Percentiles rank a stretch among this genome's conserved stretches.
Evolutionary conservation across 192 early-diverging fungal species (phyloP).

Genomic region (Coemansia sp.): DNA sequence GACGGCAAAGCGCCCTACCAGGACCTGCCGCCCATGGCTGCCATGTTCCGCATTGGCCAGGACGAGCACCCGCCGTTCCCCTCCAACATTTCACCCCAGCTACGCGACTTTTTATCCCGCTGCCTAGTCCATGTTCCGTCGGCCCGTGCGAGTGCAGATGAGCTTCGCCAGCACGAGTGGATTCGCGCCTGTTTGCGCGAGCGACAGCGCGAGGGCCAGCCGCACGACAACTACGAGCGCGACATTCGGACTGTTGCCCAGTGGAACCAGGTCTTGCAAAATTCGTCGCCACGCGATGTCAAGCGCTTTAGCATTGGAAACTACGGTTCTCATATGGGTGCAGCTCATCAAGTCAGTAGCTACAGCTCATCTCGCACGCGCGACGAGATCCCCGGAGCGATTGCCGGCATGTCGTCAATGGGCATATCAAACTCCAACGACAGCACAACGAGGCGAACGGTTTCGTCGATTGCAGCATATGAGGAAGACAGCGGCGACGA

Average conservation of each 20-base stretch:
- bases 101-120: constrained; percentile 70
- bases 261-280: constrained; percentile 49
- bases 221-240: constrained; percentile 35
- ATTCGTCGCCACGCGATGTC: constrained; percentile 50
- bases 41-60: constrained; percentile 66
- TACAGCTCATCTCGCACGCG: constrained; percentile 35
- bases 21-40: constrained; percentile 64
- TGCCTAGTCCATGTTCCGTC: constrained; percentile 79
- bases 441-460: constrained; percentile 38
- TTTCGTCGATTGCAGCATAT: constrained; percentile 49
- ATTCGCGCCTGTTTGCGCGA: constrained; percentile 36
- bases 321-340: constrained; percentile 2
- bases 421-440: constrained; percentile 45
- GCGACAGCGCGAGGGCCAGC: constrained; percentile 33
- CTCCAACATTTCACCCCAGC: constrained; percentile 50
- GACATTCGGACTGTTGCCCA: constrained; percentile 47
- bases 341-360: constrained; percentile 27
- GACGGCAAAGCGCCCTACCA: constrained; percentile 69
- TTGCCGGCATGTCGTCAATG: constrained; percentile 47
- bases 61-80: constrained; percentile 73
- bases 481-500: constrained; percentile 51
- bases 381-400: constrained; percentile 43
- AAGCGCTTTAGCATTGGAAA: constrained; percentile 37
- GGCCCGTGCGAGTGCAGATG: constrained; percentile 59
- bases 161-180: constrained; percentile 59